A percentile compares a stretch with the other conserved stretches of the same genome.
Conservation (phyloP, 805 yeast genomes). For the Saturnispora dispora region DNA sequence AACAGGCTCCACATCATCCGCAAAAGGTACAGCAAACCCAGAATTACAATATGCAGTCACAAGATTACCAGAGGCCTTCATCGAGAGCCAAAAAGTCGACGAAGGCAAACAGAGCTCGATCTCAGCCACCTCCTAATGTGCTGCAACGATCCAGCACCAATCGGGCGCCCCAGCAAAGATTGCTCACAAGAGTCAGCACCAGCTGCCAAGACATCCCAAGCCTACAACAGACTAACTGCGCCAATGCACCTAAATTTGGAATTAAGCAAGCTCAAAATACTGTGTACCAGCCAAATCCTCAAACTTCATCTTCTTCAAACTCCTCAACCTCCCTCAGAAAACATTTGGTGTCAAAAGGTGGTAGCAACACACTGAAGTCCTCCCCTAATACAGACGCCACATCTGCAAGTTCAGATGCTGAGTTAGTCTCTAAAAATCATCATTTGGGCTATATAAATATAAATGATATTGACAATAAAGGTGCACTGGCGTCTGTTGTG, state of each 20-base stretch:
- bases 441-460: background rate
- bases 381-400: slow-evolving; percentile 3
- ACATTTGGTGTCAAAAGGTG: background rate
- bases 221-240: background rate
- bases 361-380: background rate
- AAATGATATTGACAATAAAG: background rate
- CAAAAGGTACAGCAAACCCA: background rate
- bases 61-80: background rate
- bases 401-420: background rate
- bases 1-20: background rate
- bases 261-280: background rate
- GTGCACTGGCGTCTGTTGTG: background rate
- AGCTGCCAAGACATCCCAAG: background rate
- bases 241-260: background rate
- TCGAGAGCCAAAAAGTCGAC: background rate
- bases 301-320: slow-evolving; percentile 4
- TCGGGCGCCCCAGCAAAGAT: background rate
- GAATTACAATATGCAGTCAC: background rate
- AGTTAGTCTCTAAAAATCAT: background rate
- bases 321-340: slow-evolving; percentile 1
- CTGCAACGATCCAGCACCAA: background rate
- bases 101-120: background rate
- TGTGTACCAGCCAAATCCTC: background rate
- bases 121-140: background rate
- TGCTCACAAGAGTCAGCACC: background rate